These are phyloP conservation scores for Tephrocybe sp. DNA, from an alignment of 768 basidiomycete species.

Conservation along the genomic window DNA sequence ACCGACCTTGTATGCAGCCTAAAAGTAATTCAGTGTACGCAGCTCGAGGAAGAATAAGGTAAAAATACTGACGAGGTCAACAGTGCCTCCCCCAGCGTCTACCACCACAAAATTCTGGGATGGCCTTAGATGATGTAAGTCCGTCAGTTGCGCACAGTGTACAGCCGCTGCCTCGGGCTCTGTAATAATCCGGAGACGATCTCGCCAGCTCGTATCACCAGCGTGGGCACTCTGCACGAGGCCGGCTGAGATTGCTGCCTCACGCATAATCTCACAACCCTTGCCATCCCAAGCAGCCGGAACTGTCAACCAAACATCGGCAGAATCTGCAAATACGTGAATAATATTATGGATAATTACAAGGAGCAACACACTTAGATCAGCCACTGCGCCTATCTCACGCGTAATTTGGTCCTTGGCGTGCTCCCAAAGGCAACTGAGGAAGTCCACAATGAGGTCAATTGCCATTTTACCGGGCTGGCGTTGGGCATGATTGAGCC, in stretches of 20 bases:
- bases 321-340: conserved; percentile 53
- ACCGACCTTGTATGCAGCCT: conserved; percentile 59
- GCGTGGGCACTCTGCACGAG: conserved; percentile 72
- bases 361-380: conserved; percentile 64
- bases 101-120: conserved; percentile 91
- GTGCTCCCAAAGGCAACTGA: conserved; percentile 83
- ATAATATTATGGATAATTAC: conserved; percentile 4
- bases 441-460: conserved; percentile 82
- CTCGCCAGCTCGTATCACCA: conserved; percentile 75
- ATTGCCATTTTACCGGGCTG: conserved; percentile 75
- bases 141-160: conserved; percentile 81
- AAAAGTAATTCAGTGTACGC: conserved; percentile 24
- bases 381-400: conserved; percentile 84
- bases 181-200: conserved; percentile 83
- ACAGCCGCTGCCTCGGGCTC: conserved; percentile 88
- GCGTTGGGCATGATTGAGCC: conserved; percentile 14
- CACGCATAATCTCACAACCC: conserved; percentile 84
- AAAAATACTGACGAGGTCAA: conserved; percentile 33
- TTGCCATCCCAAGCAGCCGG: conserved; percentile 91
- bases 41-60: conserved; percentile 12
- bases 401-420: conserved; percentile 85
- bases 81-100: conserved; percentile 86
- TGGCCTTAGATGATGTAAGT: conserved; percentile 74
- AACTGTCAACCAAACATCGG: conserved; percentile 84
- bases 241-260: conserved; percentile 78